Evolutionary conservation across 805 yeast species (phyloP).

Genomic region (Pichia paraexigua): DNA sequence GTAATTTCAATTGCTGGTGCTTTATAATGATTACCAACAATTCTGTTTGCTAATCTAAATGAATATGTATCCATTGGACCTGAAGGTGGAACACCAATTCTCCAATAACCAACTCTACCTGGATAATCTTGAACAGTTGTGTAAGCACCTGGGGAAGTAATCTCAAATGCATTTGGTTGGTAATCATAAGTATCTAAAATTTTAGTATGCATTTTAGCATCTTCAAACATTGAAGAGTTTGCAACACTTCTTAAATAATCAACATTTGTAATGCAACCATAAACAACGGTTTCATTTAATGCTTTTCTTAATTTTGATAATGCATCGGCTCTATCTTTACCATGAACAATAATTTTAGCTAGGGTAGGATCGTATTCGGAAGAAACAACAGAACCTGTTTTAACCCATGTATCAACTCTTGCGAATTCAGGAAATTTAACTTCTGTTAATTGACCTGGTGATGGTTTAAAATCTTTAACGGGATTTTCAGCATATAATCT

Average conservation of each 20-base stretch:
- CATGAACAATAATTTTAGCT: slow-evolving; percentile 94
- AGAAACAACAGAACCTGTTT: slow-evolving; percentile 76
- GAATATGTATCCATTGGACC: slow-evolving; percentile 97
- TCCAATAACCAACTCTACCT: slow-evolving; percentile 81
- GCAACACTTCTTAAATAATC: slow-evolving; percentile 87
- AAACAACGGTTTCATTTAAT: slow-evolving; percentile 74
- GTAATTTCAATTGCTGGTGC: slow-evolving; percentile 93
- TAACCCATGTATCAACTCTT: slow-evolving; percentile 91
- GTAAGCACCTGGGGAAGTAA: slow-evolving; percentile 84
- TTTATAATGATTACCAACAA: slow-evolving; percentile 75
- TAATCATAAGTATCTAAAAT: slow-evolving; percentile 77
- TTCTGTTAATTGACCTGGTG: slow-evolving; percentile 89
- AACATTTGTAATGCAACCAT: slow-evolving; percentile 83
- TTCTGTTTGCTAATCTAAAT: slow-evolving; percentile 79
- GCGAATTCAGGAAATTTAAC: slow-evolving; percentile 86
- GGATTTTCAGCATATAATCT: slow-evolving; percentile 96
- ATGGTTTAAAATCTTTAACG: slow-evolving; percentile 87
- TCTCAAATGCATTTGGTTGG: slow-evolving; percentile 77
- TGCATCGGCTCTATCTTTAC: slow-evolving; percentile 81
- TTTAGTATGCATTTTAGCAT: slow-evolving; percentile 80
- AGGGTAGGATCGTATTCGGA: slow-evolving; percentile 95
- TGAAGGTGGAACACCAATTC: slow-evolving; percentile 95
- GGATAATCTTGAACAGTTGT: slow-evolving; percentile 96
- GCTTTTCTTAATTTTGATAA: slow-evolving; percentile 70
- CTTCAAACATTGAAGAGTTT: slow-evolving; percentile 72